These are phyloP conservation scores for Cryptococcus sp. DNA, from an alignment of 1,284 basidiomycete species.

Conservation along the genomic window DNA sequence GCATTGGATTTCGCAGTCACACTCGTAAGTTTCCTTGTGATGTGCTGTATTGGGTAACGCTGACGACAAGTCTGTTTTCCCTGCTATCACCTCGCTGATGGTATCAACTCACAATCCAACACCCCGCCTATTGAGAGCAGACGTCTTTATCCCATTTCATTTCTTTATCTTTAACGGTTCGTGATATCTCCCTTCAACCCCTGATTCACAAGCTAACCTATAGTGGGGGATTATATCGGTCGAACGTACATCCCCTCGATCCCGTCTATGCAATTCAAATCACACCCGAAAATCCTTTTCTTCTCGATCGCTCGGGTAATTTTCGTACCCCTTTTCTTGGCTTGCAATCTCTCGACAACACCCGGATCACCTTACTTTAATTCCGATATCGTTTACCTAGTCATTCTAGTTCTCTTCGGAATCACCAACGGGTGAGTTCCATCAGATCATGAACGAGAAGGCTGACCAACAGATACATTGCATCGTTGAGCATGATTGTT, in stretches of 20 bases:
- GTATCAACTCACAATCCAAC: constrained; percentile 56
- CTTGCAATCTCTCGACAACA: constrained; percentile 59
- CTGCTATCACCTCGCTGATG: constrained; percentile 74
- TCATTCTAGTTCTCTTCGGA: constrained; percentile 68
- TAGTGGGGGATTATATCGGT: constrained; percentile 71
- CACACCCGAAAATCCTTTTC: constrained; percentile 56
- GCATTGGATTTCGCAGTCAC: constrained; percentile 73
- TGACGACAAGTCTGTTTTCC: constrained; percentile 66
- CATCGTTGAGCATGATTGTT: constrained; percentile 44
- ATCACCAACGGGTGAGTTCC: constrained; percentile 65
- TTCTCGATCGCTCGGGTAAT: constrained; percentile 64
- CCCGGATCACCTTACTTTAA: constrained; percentile 54
- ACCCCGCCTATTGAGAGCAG: constrained; percentile 35
- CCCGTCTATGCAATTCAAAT: constrained; percentile 63
- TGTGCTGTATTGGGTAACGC: background rate
- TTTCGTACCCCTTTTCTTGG: constrained; percentile 77
- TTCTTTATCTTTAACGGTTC: constrained; percentile 49
- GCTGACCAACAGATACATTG: constrained; percentile 26
- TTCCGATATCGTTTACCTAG: constrained; percentile 70
- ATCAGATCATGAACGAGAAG: background rate
- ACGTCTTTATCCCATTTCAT: constrained; percentile 47
- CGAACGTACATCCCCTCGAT: constrained; percentile 65
- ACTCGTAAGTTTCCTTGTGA: constrained; percentile 56
- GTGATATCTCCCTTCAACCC: constrained; percentile 16
- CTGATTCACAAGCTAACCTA: constrained; percentile 18